Evolutionary conservation across 352 stramenopile genomes (phyloP).

Genomic region (Peronospora destructor): DNA sequence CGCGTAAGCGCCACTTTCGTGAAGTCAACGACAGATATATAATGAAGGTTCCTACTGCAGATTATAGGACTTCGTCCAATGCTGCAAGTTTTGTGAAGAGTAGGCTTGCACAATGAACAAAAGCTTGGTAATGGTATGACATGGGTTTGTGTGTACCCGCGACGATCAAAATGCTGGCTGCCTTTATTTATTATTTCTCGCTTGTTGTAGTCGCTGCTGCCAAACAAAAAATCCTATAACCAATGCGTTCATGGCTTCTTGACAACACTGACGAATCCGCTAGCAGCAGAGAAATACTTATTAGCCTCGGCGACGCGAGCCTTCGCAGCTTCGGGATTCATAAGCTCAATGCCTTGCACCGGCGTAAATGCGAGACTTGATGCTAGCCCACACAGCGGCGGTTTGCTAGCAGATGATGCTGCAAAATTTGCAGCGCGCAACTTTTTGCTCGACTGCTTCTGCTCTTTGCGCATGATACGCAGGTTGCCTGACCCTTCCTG

Average conservation of each 20-base stretch:
- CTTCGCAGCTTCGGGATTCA: conserved; percentile 94
- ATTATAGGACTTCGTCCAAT: too few species aligned
- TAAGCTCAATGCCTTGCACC: conserved; percentile 94
- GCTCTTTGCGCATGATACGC: conserved; percentile 85
- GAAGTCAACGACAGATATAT: too few species aligned
- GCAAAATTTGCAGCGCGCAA: conserved; percentile 86
- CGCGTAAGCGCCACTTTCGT: too few species aligned
- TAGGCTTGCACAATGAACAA: too few species aligned
- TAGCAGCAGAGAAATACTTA: conserved; percentile 93
- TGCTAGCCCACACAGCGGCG: conserved; percentile 83
- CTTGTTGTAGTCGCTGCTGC: too few species aligned
- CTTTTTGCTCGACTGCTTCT: conserved; percentile 90
- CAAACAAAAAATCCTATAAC: background rate
- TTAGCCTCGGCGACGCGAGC: conserved; percentile 90
- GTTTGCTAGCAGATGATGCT: conserved; percentile 34
- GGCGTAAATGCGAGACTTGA: conserved; percentile 97
- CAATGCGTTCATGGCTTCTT: conserved; percentile 46
- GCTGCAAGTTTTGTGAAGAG: too few species aligned
- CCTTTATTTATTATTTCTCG: too few species aligned
- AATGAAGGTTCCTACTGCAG: too few species aligned
- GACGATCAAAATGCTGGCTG: too few species aligned
- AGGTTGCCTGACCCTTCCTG: conserved; percentile 85
- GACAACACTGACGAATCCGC: conserved; percentile 93
- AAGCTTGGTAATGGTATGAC: too few species aligned
- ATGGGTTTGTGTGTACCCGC: too few species aligned